phyloP scores from a whole-genome alignment of 495 filamentous ascomycete species.

The Penicillium desertorum region DNA sequence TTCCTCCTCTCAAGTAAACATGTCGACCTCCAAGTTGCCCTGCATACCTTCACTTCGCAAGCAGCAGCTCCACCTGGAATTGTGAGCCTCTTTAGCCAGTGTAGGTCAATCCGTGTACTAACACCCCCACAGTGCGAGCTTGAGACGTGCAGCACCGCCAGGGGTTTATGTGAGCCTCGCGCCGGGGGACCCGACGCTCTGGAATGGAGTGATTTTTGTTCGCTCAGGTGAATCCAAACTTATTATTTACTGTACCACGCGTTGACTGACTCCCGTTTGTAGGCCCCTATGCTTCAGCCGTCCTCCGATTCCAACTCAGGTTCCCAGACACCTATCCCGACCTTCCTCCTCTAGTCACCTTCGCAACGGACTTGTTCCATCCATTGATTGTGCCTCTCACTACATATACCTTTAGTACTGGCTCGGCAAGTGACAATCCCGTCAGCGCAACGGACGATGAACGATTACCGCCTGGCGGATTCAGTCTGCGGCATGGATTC shows the following conservation, averaged over 20 bases:
- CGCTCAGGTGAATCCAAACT: conserved; percentile 63
- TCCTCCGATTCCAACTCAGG: conserved; percentile 85
- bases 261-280: not conserved
- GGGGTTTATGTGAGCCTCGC: conserved; percentile 84
- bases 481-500: conserved; percentile 85
- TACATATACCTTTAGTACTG: conserved; percentile 84
- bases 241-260: not conserved
- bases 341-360: conserved; percentile 78
- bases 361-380: conserved; percentile 90
- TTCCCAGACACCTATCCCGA: conserved; percentile 81
- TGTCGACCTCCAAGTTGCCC: conserved; percentile 45
- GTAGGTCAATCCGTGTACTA: not conserved
- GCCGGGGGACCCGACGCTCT: conserved; percentile 75
- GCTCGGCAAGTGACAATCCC: conserved; percentile 63
- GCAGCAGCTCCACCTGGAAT: conserved; percentile 75
- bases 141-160: conserved; percentile 76
- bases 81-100: conserved; percentile 50
- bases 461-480: conserved; percentile 79
- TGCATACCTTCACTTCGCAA: conserved; percentile 49
- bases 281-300: conserved; percentile 86
- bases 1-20: conserved; percentile 14
- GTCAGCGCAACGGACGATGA: conserved; percentile 80
- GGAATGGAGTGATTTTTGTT: conserved; percentile 89
- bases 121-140: conserved; percentile 59
- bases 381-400: conserved; percentile 87